phyloP scores from a whole-genome alignment of 1,284 basidiomycete genomes.

The Grifola frondosa region DNA sequence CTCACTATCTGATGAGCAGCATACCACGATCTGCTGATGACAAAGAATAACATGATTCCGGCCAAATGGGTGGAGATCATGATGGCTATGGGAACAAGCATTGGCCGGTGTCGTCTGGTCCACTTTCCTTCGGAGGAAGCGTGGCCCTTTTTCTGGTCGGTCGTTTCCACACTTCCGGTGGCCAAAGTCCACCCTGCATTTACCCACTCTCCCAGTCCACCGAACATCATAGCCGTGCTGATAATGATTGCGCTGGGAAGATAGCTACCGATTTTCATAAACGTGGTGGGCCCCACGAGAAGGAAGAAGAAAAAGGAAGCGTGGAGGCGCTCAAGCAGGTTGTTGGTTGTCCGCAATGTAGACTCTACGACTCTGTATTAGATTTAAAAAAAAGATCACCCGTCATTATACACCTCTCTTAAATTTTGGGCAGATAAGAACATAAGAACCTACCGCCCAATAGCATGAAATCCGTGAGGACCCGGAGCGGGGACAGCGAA shows the following conservation, averaged over 20 bases:
- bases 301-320: conserved; percentile 97
- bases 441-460: conserved; percentile 64
- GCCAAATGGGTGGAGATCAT: conserved; percentile 55
- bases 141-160: conserved; percentile 24
- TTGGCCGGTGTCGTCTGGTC: conserved; percentile 42
- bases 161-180: conserved; percentile 23
- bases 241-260: conserved; percentile 84
- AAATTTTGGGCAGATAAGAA: conserved; percentile 1
- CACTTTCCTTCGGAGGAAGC: conserved; percentile 25
- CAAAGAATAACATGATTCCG: conserved; percentile 49
- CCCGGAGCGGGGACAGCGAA: conserved; percentile 87
- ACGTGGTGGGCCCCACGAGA: conserved; percentile 70
- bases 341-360: conserved; percentile 85
- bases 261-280: conserved; percentile 88
- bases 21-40: conserved; percentile 45
- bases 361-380: conserved; percentile 73
- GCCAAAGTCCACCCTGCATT: conserved; percentile 54
- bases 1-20: conserved; percentile 40
- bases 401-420: too few species aligned
- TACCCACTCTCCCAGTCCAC: conserved; percentile 74
- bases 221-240: conserved; percentile 80
- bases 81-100: conserved; percentile 50
- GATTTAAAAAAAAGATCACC: neutral
- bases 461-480: conserved; percentile 92
- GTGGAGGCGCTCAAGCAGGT: conserved; percentile 90